Evolutionary conservation across 1,284 basidiomycete species (phyloP).

Genomic region (Austroboletus novae-zelandiae): DNA sequence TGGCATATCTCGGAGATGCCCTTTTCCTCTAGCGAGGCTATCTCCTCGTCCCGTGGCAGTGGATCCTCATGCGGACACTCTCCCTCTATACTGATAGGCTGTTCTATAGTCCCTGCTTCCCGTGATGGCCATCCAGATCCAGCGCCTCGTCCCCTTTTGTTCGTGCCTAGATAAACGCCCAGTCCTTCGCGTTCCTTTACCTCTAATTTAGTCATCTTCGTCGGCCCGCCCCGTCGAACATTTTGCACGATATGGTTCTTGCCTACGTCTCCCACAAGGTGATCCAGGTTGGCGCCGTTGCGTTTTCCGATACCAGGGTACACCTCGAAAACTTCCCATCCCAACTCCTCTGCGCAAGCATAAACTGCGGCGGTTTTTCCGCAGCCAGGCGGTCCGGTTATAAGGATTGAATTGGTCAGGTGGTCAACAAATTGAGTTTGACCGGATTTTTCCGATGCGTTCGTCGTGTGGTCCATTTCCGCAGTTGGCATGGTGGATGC

Average conservation of each 20-base stretch:
- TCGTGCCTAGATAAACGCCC: constrained; percentile 15
- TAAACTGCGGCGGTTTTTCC: constrained; percentile 95
- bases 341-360: constrained; percentile 89
- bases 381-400: constrained; percentile 79
- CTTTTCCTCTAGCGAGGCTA: constrained; percentile 1
- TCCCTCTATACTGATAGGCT: constrained; percentile 22
- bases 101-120: constrained; percentile 16
- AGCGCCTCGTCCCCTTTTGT: constrained; percentile 1
- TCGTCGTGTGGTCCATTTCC: constrained; percentile 9
- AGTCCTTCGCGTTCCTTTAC: constrained; percentile 8
- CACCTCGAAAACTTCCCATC: constrained; percentile 96
- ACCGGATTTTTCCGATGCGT: constrained; percentile 3
- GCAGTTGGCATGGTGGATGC: constrained; percentile 16
- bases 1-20: background rate
- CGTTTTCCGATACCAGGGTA: constrained; percentile 93
- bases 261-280: constrained; percentile 89
- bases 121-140: background rate
- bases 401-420: constrained; percentile 82
- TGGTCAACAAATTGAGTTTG: constrained; percentile 40
- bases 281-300: constrained; percentile 74
- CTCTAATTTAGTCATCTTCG: constrained; percentile 6
- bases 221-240: constrained; percentile 11
- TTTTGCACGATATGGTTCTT: constrained; percentile 81
- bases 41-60: constrained; percentile 3
- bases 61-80: constrained; percentile 3